Base-by-base conservation (phyloP, 148 eudicot genomes). In the Cornus controversa region DNA sequence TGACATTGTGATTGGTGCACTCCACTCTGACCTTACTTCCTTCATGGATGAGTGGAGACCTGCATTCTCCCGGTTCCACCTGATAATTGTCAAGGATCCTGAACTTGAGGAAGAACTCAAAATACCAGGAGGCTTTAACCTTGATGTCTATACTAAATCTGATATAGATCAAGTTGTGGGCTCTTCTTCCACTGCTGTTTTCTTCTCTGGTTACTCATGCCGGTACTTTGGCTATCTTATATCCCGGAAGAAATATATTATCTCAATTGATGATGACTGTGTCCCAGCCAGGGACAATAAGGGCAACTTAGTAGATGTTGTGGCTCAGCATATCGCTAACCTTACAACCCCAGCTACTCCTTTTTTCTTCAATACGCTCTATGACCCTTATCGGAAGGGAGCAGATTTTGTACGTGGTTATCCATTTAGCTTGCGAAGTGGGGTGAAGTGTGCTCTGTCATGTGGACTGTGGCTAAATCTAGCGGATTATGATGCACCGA, bases 321-420 rank as follows among this genome's bases (percentile, higher is more conserved):
- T 96, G 37, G 82, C 91, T 50, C 97, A 95, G 73, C 98, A 96
- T 70, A 78, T 96, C 64, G 72, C 76, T 79, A 96, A 96, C 87
- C 97, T 96, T 1, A 79, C 80, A 36, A 90, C 88, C 60, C 99
- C 99, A 23, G 98, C 99, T 13, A 96, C 99, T 40, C 99, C 99
- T 28, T 87, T 88, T 73, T 96, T 93, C 87, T 96, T 96, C 79
- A 95, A 95, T 72, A 94, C 98, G 11, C 94, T 95, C 24, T 93
- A 93, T 78, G 98, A 95, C 75, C 98, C 98, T 62, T 95, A 40
- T 70, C 79, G 90, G 42, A 86, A 91, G 70, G 98, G 98, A 65
- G 86, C 94, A 6, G 98, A 95, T 80, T 94, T 94, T 78, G 98
- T 95, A 68, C 94, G 98, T 64, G 99, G 99, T 24, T 96, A 96